These are phyloP conservation scores for Cystobasidium ongulense DNA, from an alignment of 768 basidiomycete species.

Conservation along the genomic window DNA sequence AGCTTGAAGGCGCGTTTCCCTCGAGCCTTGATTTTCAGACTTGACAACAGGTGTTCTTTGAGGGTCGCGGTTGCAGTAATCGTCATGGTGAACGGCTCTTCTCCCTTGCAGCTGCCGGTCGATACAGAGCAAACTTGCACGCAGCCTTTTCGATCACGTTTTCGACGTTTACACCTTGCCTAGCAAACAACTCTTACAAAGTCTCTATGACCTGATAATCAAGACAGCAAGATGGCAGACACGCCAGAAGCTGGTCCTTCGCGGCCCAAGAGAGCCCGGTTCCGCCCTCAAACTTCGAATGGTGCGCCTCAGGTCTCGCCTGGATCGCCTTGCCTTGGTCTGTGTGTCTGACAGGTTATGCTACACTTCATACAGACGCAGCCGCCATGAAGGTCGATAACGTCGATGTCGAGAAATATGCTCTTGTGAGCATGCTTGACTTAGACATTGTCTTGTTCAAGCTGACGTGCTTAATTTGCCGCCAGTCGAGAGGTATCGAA, in stretches of 20 bases:
- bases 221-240: background rate
- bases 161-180: background rate
- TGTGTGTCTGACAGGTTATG: background rate
- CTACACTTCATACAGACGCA: background rate
- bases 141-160: background rate
- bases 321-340: background rate
- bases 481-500: conserved; percentile 74
- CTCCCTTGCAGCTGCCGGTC: background rate
- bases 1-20: conserved; percentile 33
- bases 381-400: background rate
- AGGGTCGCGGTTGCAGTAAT: background rate
- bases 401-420: conserved; percentile 15
- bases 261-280: conserved; percentile 12
- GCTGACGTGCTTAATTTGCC: background rate
- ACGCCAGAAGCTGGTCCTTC: conserved; percentile 6
- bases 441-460: background rate
- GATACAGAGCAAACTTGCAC: background rate
- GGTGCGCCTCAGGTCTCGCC: background rate
- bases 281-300: background rate
- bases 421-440: background rate
- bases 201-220: background rate
- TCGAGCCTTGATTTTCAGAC: background rate
- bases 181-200: background rate
- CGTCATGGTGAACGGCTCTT: background rate
- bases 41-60: background rate